These are phyloP conservation scores for Rhodocollybia butyracea DNA, from an alignment of 768 basidiomycete species.

Conservation along the genomic window DNA sequence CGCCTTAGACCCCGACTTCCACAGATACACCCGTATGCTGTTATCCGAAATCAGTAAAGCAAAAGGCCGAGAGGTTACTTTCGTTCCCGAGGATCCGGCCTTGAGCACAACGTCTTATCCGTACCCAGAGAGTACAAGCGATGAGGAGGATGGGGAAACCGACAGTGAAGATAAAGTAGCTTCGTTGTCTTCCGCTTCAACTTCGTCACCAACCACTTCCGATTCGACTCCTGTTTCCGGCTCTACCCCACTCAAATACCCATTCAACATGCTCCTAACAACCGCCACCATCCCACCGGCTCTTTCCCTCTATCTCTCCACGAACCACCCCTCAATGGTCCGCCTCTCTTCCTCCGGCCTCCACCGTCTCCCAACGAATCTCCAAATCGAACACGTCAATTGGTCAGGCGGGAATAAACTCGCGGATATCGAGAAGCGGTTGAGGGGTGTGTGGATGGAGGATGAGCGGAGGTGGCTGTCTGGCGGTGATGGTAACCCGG, in stretches of 20 bases:
- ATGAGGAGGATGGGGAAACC: not conserved
- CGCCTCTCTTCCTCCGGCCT: slow-evolving; percentile 59
- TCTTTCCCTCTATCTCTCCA: slow-evolving; percentile 61
- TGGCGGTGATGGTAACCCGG: slow-evolving; percentile 16
- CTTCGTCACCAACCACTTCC: slow-evolving; percentile 10
- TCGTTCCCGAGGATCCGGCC: slow-evolving; percentile 20
- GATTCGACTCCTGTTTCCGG: slow-evolving; percentile 3
- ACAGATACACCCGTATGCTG: slow-evolving; percentile 65
- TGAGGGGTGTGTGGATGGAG: slow-evolving; percentile 72
- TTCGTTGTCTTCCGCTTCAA: not conserved
- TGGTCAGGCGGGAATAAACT: slow-evolving; percentile 82
- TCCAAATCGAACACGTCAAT: slow-evolving; percentile 68
- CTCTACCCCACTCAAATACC: slow-evolving; percentile 44
- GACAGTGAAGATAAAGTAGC: not conserved
- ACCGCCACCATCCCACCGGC: slow-evolving; percentile 86
- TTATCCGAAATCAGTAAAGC: slow-evolving; percentile 69
- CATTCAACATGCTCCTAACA: slow-evolving; percentile 79
- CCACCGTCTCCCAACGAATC: slow-evolving; percentile 69
- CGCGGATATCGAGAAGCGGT: slow-evolving; percentile 73
- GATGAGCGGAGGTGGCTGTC: slow-evolving; percentile 30
- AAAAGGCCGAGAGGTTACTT: slow-evolving; percentile 44
- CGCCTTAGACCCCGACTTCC: slow-evolving; percentile 73
- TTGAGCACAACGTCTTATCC: slow-evolving; percentile 14
- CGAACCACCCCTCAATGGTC: slow-evolving; percentile 61
- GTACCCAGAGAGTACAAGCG: not conserved